A percentile compares a stretch with the other conserved stretches of the same genome.
phyloP scores from a whole-genome alignment of 2,329 filamentous ascomycete species.

The Graphiopsis chlorocephala region DNA sequence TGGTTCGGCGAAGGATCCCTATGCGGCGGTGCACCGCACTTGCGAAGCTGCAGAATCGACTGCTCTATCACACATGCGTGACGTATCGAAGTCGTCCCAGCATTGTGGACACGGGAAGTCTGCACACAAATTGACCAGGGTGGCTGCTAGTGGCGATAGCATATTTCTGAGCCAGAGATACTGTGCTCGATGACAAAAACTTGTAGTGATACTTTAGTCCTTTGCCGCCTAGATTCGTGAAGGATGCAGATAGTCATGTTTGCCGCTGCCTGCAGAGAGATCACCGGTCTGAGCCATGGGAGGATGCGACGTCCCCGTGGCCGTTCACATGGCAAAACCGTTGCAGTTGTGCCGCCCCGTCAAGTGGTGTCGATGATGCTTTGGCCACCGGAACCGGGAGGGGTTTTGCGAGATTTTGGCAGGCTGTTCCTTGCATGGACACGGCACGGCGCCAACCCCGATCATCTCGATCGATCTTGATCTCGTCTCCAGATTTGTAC shows the following conservation, averaged over 20 bases:
- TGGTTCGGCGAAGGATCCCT: not conserved
- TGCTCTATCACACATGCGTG: slow-evolving; percentile 7
- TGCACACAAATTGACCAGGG: not conserved
- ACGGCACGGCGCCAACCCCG: slow-evolving; percentile 8
- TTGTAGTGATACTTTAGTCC: not conserved
- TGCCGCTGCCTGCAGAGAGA: not conserved
- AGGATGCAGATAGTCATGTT: not conserved
- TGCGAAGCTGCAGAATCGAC: slow-evolving; percentile 9
- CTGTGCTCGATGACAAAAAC: not conserved
- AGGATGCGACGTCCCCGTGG: not conserved
- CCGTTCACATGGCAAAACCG: slow-evolving; percentile 2
- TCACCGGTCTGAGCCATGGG: not conserved
- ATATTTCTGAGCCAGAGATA: not conserved
- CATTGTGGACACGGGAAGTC: slow-evolving; percentile 11
- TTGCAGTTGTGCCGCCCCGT: slow-evolving; percentile 1
- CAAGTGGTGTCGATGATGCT: slow-evolving; percentile 11
- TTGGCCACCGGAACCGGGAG: slow-evolving; percentile 10
- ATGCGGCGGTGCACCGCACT: slow-evolving; percentile 4
- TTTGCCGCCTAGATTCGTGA: not conserved
- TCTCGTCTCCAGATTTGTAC: slow-evolving; percentile 1
- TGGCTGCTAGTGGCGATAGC: slow-evolving; percentile 2
- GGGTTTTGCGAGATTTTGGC: slow-evolving; percentile 4
- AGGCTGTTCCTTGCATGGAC: slow-evolving; percentile 12
- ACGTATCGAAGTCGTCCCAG: slow-evolving; percentile 10
- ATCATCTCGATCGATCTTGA: slow-evolving; percentile 8